Conservation (phyloP, 768 basidiomycete genomes). For the Xanthoconium purpureum region DNA sequence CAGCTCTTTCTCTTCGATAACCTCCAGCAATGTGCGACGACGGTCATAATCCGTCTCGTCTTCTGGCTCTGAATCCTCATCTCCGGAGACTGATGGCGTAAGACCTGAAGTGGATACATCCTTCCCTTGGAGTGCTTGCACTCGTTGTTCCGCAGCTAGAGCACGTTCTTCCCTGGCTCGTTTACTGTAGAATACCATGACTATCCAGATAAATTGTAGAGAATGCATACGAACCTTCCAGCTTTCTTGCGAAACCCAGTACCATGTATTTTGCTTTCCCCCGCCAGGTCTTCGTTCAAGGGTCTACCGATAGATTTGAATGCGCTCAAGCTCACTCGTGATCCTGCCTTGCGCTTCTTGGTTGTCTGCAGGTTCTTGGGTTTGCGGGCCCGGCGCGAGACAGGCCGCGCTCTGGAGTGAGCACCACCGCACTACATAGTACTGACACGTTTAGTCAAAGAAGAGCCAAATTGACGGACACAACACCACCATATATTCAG, state of each 20-base stretch:
- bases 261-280: constrained; percentile 42
- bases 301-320: constrained; percentile 58
- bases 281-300: constrained; percentile 43
- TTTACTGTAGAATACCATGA: constrained; percentile 47
- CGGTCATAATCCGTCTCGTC: constrained; percentile 48
- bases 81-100: constrained; percentile 18
- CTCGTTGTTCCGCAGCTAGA: constrained; percentile 63
- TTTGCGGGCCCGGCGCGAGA: constrained; percentile 41
- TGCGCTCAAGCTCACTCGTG: constrained; percentile 57
- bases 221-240: constrained; percentile 44
- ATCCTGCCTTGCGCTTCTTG: constrained; percentile 70
- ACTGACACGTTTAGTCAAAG: background rate
- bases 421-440: constrained; percentile 81
- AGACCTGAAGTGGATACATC: constrained; percentile 3
- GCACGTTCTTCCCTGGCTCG: constrained; percentile 78
- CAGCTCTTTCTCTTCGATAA: constrained; percentile 43
- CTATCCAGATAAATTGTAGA: background rate
- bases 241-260: constrained; percentile 72
- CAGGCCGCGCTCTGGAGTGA: constrained; percentile 59
- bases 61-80: constrained; percentile 38
- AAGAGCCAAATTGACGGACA: background rate
- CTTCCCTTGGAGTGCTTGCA: constrained; percentile 43
- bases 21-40: constrained; percentile 48
- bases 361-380: constrained; percentile 59
- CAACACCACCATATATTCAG: constrained; percentile 66